Percentiles rank a stretch among this genome's conserved stretches.
phyloP scores from a whole-genome alignment of 208 protist genomes.

The Leptomonas pyrrhocoris region DNA sequence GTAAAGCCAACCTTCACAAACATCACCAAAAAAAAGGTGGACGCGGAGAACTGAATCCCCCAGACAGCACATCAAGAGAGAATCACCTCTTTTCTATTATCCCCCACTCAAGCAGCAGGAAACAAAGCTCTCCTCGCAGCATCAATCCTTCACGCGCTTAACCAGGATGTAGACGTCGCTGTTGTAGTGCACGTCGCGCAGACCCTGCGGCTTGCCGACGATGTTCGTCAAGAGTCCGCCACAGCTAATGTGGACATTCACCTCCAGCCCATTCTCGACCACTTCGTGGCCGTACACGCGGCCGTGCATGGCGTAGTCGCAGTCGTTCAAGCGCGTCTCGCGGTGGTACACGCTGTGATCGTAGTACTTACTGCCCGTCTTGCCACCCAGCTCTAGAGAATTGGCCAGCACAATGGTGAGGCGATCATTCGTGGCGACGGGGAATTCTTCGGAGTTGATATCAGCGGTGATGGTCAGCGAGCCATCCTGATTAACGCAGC shows the following conservation, averaged over 20 bases:
- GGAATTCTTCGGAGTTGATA: conserved; percentile 97
- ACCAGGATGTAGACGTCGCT: conserved; percentile 88
- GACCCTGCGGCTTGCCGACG: conserved; percentile 87
- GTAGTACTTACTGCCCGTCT: conserved; percentile 81
- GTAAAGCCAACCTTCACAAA: not conserved
- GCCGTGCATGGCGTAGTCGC: conserved; percentile 98
- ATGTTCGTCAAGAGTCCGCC: conserved; percentile 97
- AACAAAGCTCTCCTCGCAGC: not conserved
- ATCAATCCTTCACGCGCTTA: conserved; percentile 77
- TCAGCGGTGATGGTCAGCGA: conserved; percentile 86
- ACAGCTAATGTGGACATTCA: conserved; percentile 96
- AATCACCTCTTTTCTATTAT: not conserved
- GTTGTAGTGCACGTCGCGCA: conserved; percentile 91
- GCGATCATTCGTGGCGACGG: conserved; percentile 89
- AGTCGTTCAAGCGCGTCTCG: conserved; percentile 93
- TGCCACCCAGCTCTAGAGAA: conserved; percentile 90
- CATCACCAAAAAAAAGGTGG: not conserved
- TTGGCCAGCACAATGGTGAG: conserved; percentile 94
- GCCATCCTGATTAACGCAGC: conserved; percentile 81
- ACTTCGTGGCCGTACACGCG: conserved; percentile 95
- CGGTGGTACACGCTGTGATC: conserved; percentile 92
- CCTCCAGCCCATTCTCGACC: conserved; percentile 82
- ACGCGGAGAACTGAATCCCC: not conserved
- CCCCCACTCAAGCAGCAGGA: not conserved
- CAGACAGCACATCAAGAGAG: not conserved